Percentiles rank a stretch among this genome's conserved stretches.
phyloP scores from a whole-genome alignment of 306 rosid genomes.

The Citrullus mucosospermus region DNA sequence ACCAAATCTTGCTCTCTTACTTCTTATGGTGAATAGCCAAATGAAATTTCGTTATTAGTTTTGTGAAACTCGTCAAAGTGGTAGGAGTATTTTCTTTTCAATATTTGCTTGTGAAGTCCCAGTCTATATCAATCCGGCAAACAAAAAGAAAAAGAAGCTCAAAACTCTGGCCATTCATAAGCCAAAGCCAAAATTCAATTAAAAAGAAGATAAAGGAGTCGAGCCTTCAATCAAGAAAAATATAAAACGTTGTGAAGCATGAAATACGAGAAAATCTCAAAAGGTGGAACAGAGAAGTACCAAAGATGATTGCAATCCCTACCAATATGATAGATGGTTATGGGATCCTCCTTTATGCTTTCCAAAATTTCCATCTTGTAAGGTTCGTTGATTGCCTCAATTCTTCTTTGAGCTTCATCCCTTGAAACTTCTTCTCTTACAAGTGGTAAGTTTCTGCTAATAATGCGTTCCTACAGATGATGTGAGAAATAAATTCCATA shows the following conservation, averaged over 20 bases:
- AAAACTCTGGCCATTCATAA: not conserved
- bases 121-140: not conserved
- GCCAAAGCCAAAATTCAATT: not conserved
- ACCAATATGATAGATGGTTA: slow-evolving; percentile 92
- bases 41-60: not conserved
- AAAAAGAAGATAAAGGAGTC: not conserved
- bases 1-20: not conserved
- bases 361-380: slow-evolving; percentile 93
- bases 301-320: slow-evolving; percentile 20
- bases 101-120: not conserved
- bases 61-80: too few relatives aligned
- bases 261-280: not conserved
- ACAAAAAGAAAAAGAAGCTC: not conserved
- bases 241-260: not conserved
- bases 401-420: slow-evolving; percentile 80
- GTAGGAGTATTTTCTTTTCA: not conserved
- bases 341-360: slow-evolving; percentile 74
- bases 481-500: slow-evolving; percentile 12
- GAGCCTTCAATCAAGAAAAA: not conserved
- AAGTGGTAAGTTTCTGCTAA: slow-evolving; percentile 72
- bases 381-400: slow-evolving; percentile 66
- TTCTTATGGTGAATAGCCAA: not conserved
- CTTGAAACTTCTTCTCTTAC: slow-evolving; percentile 88
- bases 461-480: slow-evolving; percentile 64
- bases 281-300: not conserved